Evolutionary conservation across 345 rosid genomes (phyloP), one percentile per base, ranked within the genome.

Genomic region (Eucalyptus cladocalyx): DNA sequence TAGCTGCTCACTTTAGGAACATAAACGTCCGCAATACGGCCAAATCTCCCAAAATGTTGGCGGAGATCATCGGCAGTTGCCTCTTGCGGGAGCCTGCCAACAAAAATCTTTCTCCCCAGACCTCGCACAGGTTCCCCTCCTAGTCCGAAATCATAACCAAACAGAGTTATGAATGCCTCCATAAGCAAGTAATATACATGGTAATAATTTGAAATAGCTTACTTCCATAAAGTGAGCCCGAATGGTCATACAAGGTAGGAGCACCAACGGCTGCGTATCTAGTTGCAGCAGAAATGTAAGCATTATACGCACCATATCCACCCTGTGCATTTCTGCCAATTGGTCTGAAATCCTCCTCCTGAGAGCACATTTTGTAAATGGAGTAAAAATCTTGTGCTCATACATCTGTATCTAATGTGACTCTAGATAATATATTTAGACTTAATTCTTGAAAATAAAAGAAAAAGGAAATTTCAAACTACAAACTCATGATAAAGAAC

Each of bases 261-360:
- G 98, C 95, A 92, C 99, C 99, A 67, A 95, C 93, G 6, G 97
- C 96, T 83, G 99, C 99, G 86, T 98, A 98, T 95, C 99, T 96
- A 89, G 98, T 97, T 40, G 99, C 98, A 42, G 99, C 98, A 89
- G 98, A 95, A 89, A 98, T 97, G 89, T 98, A 98, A n/a, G 99
- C 98, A 93, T 96, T 95, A 88, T 97, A 98, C 40, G 99, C 99
- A 92, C 99, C 99, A 92, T 98, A 98, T 88, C 99, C 99, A 90
- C 97, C 93, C 48, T 89, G 94, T 17, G 95, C 81, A 94, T 92
- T 90, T 94, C 98, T 76, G 83, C 47, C 94, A 14, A 91, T 88
- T 45, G 98, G 96, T 93, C 96, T 95, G 72, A 94, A 94, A 88
- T 97, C 99, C 88, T 98, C 99, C 85, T 98, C 99, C 98, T 95